Evolutionary conservation across 192 early-diverging fungal genomes (phyloP), one percentile per base, ranked within the genome.

Genomic region (Coemansia sp.): DNA sequence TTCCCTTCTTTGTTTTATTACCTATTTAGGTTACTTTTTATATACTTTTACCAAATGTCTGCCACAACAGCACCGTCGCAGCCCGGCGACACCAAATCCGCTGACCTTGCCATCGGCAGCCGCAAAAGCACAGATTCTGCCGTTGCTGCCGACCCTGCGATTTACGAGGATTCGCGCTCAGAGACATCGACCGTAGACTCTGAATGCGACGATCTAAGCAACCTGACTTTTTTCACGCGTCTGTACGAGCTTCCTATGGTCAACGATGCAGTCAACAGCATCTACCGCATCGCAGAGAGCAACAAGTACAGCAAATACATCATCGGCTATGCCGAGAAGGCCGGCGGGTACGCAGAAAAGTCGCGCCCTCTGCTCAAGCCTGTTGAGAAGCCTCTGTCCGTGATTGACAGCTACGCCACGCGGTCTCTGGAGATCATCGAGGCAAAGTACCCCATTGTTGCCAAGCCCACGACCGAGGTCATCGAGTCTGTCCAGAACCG

Each of bases 371-470:
- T 76, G 38, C 82, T 89, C 36, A 64, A 64, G 49, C 77, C 77
- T 4, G 77, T 75, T 12, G 84, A 86, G 59, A 65, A 74, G 32
- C 87, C 87, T 34, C 73, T 90, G 31, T 61, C 72, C 57, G 79
- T 72, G 7, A 84, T 84, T 5, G 89, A 92, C 61, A 70, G 83
- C 20, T 68, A 89, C 38, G 89, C 87, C 34, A 83, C 80, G n/a
- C 79, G 85, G 50, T 88, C 89, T 4, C 78, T 92, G 18, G 88
- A 89, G 54, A 34, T 84, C 22, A 48, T 92, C 22, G 89, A 90
- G 59, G 60, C 70, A 3, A 77, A 64, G 34, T 88, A 88, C 67
- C 88, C 89, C 5, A 83, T 88, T 51, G 79, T 90, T 36, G 83
- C 66, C 25, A 75, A 85, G 67, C 87, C 87, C 63, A 90, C 89